Conservation (phyloP, 2,329 filamentous ascomycete species). For the Diaporthe sp. region DNA sequence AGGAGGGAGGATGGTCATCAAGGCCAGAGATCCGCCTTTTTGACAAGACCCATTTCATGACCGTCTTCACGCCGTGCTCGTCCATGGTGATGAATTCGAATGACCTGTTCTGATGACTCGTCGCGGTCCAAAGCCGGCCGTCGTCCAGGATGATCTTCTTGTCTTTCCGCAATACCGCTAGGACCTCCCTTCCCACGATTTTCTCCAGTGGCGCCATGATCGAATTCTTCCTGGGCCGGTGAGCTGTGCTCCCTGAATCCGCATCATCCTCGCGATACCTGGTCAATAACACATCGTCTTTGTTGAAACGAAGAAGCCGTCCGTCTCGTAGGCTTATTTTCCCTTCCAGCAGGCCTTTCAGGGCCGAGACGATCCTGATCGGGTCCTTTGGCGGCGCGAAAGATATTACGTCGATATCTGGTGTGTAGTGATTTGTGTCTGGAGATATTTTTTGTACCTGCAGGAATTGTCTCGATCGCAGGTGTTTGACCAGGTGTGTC, state of each 20-base stretch:
- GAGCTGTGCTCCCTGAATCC: not conserved
- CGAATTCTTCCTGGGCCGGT: not conserved
- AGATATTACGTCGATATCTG: conserved; percentile 33
- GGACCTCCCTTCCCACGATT: not conserved
- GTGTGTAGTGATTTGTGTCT: conserved; percentile 25
- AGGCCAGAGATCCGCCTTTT: conserved; percentile 7
- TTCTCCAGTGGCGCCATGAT: conserved; percentile 21
- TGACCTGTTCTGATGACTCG: conserved; percentile 17
- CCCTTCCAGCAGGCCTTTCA: conserved; percentile 24
- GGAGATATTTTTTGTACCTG: conserved; percentile 19
- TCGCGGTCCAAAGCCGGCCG: conserved; percentile 22
- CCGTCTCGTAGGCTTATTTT: conserved; percentile 30
- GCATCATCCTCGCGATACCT: conserved; percentile 7
- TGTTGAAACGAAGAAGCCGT: conserved; percentile 20
- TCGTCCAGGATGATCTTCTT: conserved; percentile 31
- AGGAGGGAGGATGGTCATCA: conserved; percentile 9
- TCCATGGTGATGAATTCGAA: conserved; percentile 26
- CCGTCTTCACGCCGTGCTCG: not conserved
- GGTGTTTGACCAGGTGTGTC: conserved; percentile 30
- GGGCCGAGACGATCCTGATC: conserved; percentile 30
- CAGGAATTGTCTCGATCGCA: conserved; percentile 31
- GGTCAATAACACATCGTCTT: conserved; percentile 27
- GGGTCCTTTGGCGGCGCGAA: conserved; percentile 33
- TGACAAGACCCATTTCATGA: conserved; percentile 27
- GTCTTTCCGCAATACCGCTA: conserved; percentile 27